phyloP scores from a whole-genome alignment of 768 basidiomycete species.

The Macrolepiota dolichaula region DNA sequence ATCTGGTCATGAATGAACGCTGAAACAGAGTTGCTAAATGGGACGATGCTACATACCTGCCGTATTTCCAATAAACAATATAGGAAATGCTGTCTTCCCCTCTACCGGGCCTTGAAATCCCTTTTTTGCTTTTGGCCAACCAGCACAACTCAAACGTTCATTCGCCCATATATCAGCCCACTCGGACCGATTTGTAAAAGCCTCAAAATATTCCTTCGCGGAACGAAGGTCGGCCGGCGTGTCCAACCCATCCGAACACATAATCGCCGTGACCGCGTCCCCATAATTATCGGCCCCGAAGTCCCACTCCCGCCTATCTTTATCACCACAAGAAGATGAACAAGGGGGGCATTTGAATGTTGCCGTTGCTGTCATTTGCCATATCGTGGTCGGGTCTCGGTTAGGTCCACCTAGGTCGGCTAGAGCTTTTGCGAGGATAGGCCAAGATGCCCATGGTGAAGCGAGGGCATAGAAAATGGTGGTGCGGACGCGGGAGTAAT shows the following conservation, averaged over 20 bases:
- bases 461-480: constrained; percentile 32
- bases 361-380: constrained; percentile 14
- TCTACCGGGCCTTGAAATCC: constrained; percentile 28
- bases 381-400: constrained; percentile 27
- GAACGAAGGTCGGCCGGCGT: constrained; percentile 26
- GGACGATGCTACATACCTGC: constrained; percentile 23
- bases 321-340: constrained; percentile 6
- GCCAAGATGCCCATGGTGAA: constrained; percentile 30
- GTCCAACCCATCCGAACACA: constrained; percentile 33
- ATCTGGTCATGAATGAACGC: constrained; percentile 15
- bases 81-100: constrained; percentile 35
- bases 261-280: constrained; percentile 23
- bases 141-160: constrained; percentile 16
- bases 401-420: constrained; percentile 25
- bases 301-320: constrained; percentile 15
- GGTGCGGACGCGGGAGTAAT: constrained; percentile 27
- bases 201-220: constrained; percentile 24
- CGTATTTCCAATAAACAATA: constrained; percentile 38
- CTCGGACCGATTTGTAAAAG: constrained; percentile 19
- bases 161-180: constrained; percentile 30
- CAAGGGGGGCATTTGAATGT: constrained; percentile 25
- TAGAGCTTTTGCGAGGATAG: constrained; percentile 30
- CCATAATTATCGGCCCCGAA: neutral
- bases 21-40: neutral
- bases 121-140: constrained; percentile 14